phyloP scores from a whole-genome alignment of 257 asterid species.

The Nyctanthes arbortristis region DNA sequence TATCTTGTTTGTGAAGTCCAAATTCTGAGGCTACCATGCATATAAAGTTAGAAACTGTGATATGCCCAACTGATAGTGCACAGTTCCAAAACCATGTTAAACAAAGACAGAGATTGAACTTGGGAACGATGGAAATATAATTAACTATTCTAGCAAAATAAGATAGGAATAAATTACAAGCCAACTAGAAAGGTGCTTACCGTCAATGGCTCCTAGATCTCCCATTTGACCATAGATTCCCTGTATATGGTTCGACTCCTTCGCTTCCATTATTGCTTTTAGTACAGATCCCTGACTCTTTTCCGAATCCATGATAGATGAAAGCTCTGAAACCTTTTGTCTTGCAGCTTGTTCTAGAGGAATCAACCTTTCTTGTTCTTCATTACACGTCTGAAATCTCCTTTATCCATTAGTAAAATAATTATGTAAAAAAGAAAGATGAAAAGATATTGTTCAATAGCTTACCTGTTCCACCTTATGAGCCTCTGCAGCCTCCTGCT shows the following conservation, averaged over 20 bases:
- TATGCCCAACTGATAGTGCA: neutral
- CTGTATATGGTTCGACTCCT: slow-evolving; percentile 63
- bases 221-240: slow-evolving; percentile 98
- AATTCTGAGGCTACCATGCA: neutral
- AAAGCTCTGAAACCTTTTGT: slow-evolving; percentile 80
- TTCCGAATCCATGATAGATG: slow-evolving; percentile 78
- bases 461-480: slow-evolving; percentile 69
- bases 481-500: slow-evolving; percentile 60
- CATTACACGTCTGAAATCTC: slow-evolving; percentile 50
- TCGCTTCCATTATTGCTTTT: slow-evolving; percentile 87
- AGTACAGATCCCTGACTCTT: slow-evolving; percentile 85
- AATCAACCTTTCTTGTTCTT: slow-evolving; percentile 68
- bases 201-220: slow-evolving; percentile 96
- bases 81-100: neutral
- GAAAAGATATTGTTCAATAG: neutral
- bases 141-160: neutral
- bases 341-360: slow-evolving; percentile 89
- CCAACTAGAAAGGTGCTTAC: slow-evolving; percentile 37
- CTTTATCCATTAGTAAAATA: slow-evolving; percentile 13
- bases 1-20: neutral
- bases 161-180: neutral
- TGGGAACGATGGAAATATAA: neutral
- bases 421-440: slow-evolving; percentile 7
- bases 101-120: neutral
- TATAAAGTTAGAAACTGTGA: neutral